These are phyloP conservation scores for Alternaria arborescens DNA, from an alignment of 2,329 filamentous ascomycete genomes.

Conservation along the genomic window DNA sequence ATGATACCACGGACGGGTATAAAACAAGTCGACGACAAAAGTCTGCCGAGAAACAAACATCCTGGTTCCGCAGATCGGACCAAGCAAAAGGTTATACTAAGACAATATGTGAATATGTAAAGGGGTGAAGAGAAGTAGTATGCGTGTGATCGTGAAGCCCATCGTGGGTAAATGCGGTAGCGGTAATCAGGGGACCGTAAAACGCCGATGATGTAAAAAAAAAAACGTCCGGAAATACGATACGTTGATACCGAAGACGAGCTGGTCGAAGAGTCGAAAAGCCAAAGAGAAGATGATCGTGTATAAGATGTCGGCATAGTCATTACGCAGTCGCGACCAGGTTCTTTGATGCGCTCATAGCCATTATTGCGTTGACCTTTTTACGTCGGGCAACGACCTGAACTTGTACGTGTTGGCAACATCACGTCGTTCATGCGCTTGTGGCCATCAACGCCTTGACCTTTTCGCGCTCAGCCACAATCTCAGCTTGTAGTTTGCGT, in stretches of 20 bases:
- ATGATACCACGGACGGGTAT: slow-evolving; percentile 12
- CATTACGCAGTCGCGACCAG: no score
- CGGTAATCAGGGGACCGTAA: neutral
- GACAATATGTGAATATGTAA: slow-evolving; percentile 21
- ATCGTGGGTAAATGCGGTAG: slow-evolving; percentile 20
- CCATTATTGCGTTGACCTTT: no score
- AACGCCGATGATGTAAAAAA: slow-evolving; percentile 19
- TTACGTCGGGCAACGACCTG: no score
- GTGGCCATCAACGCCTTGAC: slow-evolving; percentile 60
- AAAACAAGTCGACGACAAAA: slow-evolving; percentile 8
- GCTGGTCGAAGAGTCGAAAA: slow-evolving; percentile 1
- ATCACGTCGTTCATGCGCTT: slow-evolving; percentile 20
- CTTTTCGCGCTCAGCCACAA: slow-evolving; percentile 70
- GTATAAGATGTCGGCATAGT: no score
- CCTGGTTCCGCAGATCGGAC: neutral
- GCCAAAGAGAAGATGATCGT: no score
- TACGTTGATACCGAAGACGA: neutral
- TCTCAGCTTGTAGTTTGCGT: slow-evolving; percentile 71
- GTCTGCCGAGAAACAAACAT: neutral
- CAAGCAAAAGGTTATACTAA: slow-evolving; percentile 11
- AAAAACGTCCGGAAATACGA: slow-evolving; percentile 13
- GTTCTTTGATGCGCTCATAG: no score
- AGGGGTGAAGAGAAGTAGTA: slow-evolving; percentile 21
- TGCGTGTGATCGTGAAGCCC: slow-evolving; percentile 31
- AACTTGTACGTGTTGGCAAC: slow-evolving; percentile 18